These are phyloP conservation scores for Kwoniella pini DNA, from an alignment of 768 basidiomycete species.

Conservation along the genomic window DNA sequence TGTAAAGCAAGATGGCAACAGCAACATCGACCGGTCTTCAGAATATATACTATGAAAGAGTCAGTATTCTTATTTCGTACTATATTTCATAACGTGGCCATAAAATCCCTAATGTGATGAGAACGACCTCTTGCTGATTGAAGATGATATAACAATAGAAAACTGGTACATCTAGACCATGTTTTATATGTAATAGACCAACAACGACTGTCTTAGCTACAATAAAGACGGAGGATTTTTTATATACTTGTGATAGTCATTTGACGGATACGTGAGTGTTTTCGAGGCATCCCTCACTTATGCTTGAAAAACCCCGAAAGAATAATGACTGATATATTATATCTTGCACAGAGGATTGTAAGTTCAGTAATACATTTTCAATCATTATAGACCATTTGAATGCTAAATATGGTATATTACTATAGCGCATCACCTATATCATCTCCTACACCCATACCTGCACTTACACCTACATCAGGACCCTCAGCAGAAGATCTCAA, in stretches of 20 bases:
- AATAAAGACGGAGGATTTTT: conserved; percentile 75
- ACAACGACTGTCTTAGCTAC: conserved; percentile 84
- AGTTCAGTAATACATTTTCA: not conserved
- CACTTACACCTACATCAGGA: conserved; percentile 53
- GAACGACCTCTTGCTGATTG: too few species aligned
- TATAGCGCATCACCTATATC: conserved; percentile 40
- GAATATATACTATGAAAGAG: conserved; percentile 59
- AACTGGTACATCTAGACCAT: conserved; percentile 73
- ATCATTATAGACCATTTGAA: too few species aligned
- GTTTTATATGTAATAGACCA: conserved; percentile 65
- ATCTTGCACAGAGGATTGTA: conserved; percentile 30
- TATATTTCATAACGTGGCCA: too few species aligned
- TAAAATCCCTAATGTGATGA: too few species aligned
- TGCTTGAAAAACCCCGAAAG: not conserved
- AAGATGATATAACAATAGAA: conserved; percentile 58
- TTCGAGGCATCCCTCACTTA: not conserved
- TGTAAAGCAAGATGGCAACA: too few species aligned
- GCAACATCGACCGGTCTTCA: conserved; percentile 34
- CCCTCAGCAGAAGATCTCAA: conserved; percentile 55
- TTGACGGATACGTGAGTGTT: conserved; percentile 75
- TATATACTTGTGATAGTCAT: conserved; percentile 82
- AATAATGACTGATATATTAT: too few species aligned
- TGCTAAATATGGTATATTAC: conserved; percentile 43
- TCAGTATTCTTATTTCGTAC: too few species aligned
- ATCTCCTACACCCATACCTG: conserved; percentile 55